phyloP scores from a whole-genome alignment of 768 basidiomycete species.

The Xerocomellus dryophilus region DNA sequence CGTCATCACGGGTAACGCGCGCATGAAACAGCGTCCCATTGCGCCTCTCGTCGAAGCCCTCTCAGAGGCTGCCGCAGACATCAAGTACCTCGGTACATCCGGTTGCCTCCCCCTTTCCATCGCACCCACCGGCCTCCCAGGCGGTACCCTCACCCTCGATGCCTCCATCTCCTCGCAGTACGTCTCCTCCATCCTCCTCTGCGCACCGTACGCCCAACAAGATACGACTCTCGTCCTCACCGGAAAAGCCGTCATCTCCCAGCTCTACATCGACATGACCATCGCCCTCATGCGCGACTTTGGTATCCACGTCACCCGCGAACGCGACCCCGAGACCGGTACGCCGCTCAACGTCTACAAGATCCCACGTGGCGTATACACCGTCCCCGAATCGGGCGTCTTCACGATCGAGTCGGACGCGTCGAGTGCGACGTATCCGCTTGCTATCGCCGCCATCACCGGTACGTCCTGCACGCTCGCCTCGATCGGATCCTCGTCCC shows the following conservation, averaged over 20 bases:
- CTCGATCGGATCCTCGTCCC: constrained; percentile 85
- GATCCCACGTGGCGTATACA: constrained; percentile 78
- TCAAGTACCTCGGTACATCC: constrained; percentile 72
- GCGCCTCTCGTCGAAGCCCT: constrained; percentile 93
- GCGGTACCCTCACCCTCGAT: constrained; percentile 79
- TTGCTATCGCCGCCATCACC: constrained; percentile 95
- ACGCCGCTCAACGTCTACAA: constrained; percentile 75
- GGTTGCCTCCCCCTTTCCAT: constrained; percentile 91
- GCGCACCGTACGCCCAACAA: constrained; percentile 87
- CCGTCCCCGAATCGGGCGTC: constrained; percentile 55
- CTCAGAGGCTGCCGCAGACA: constrained; percentile 69
- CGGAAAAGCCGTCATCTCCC: constrained; percentile 94
- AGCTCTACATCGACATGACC: constrained; percentile 99
- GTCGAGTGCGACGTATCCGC: constrained; percentile 92
- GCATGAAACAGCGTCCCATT: constrained; percentile 98
- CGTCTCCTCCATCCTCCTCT: constrained; percentile 94
- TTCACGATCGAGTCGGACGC: constrained; percentile 97
- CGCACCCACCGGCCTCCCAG: constrained; percentile 75
- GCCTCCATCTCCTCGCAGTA: constrained; percentile 98
- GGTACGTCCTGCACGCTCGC: constrained; percentile 93
- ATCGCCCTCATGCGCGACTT: constrained; percentile 97
- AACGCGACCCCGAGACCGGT: constrained; percentile 57
- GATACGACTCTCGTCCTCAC: constrained; percentile 86
- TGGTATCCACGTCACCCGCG: constrained; percentile 72
- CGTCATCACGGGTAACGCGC: constrained; percentile 92